These are phyloP conservation scores for Cornus controversa DNA, from an alignment of 148 eudicot species.

Conservation along the genomic window DNA sequence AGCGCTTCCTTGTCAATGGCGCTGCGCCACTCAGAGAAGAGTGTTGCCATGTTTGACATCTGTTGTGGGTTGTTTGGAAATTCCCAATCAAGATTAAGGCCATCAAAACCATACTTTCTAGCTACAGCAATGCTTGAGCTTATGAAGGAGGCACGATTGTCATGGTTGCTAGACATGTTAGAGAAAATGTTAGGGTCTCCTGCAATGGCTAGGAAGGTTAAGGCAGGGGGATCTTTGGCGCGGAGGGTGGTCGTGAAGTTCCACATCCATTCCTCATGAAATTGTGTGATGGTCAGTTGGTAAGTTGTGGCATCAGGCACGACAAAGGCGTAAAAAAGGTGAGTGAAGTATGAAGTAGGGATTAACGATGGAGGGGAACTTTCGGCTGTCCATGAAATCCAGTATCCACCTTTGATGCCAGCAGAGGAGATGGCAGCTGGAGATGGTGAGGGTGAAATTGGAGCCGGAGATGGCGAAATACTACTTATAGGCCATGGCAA, in stretches of 20 bases:
- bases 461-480: not conserved
- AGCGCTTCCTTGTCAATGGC: constrained; percentile 6
- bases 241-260: constrained; percentile 34
- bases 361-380: constrained; percentile 23
- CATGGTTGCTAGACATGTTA: constrained; percentile 10
- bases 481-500: not conserved
- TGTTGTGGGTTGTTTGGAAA: constrained; percentile 22
- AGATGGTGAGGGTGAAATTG: not conserved
- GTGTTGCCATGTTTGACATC: constrained; percentile 24
- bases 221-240: constrained; percentile 8
- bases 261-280: constrained; percentile 16
- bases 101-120: constrained; percentile 26
- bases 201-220: constrained; percentile 28
- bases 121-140: constrained; percentile 23
- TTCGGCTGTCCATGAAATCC: constrained; percentile 21
- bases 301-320: constrained; percentile 15
- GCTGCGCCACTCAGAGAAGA: constrained; percentile 23
- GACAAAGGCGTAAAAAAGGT: constrained; percentile 34
- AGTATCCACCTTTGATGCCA: constrained; percentile 31
- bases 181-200: constrained; percentile 21
- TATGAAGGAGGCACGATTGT: constrained; percentile 24
- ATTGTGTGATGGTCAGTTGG: constrained; percentile 7
- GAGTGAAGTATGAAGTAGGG: constrained; percentile 35
- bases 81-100: constrained; percentile 41
- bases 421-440: not conserved